Base-by-base conservation (phyloP, 2,329 filamentous ascomycete genomes). In the Diaporthe destruens region DNA sequence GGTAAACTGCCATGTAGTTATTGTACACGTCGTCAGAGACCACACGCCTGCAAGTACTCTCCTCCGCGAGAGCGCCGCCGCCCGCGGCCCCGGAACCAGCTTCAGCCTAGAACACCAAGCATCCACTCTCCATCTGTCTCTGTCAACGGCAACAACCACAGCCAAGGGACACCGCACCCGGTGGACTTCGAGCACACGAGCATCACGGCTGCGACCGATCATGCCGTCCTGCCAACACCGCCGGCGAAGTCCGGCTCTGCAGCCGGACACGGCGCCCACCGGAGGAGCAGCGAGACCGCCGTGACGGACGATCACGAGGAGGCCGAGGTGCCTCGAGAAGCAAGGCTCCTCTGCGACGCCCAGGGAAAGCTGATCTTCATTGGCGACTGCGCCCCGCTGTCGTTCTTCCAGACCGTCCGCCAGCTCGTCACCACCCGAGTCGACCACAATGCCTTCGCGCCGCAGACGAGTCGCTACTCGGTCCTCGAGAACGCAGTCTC, bases 331-430 rank as follows among this genome's bases (percentile, higher is more conserved):
- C 87, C 86, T 2, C 82, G 86, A 1, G 87, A 89, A 72, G 87
- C 87, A 3, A 81, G 87, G 2, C 79, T 89, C 6, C 79, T 89
- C 0, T 84, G 84, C 54, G 87, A 89, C 74, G 83, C 85, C 0
- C 85, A 87, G 71, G 87, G 87, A 0, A 88, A 88, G 75, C 77
- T 88, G 29, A 86, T 87, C 39, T 89, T 89, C 76, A 86, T 89
- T 32, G 87, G 87, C 6, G 87, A 89, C 76, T 89, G 87, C 75
- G 87, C 87, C 6, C 87, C 87, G 0, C 79, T 89, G 25, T 89
- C 87, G 0, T 86, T 89, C 74, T 89, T 89, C 75, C 87, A 88
- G 75, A 88, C 86, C 0, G 84, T 89, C 8, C 82, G 87, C 2
- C 84, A 87, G 75, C 82, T 89, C 23, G 86, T 89, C 29, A 87